Base-by-base conservation (phyloP, 2,329 filamentous ascomycete species). In the Penicillium fuscoglaucum region DNA sequence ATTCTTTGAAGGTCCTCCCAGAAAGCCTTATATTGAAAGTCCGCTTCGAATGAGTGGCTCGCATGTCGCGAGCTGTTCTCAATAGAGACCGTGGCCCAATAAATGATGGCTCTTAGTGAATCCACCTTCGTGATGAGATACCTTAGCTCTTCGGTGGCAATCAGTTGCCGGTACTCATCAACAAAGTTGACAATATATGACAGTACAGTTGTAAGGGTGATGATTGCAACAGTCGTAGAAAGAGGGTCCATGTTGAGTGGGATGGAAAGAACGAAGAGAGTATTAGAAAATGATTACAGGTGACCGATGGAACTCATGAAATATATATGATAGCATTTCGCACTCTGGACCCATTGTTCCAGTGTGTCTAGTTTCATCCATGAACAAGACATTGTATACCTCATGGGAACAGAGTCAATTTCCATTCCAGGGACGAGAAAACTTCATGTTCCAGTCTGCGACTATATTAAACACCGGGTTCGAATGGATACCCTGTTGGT, bases 51-150 rank as follows among this genome's bases (percentile, higher is more conserved):
- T 29, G 28, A 29, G 28, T 2, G 28, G 28, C 28, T 29, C 28
- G 8, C 9, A 12, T 40, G 5, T 40, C 10, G 13, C 37, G 13
- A 19, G n/a, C 12, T 6, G 17, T 12, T 2, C 2, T 21, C n/a
- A 40, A 12, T 2, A 21, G n/a, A 2, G 19, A 0, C 13, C 5
- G 4, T 6, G 10, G 10, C 6, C 9, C 8, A 19, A 10, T 0
- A 3, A 9, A 21, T 10, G 2, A 10, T 19, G 10, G n/a, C 6
- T 6, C 9, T 19, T 12, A 21, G 10, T 6, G 1, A 4, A 19
- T 13, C n/a, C 10, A 4, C n/a, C 4, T 12, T 19, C 1, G 1
- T 6, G 0, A 10, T 2, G 10, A 21, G 37, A 40, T 19, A 13
- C 2, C 5, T 2, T 6, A 40, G n/a, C 37, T 40, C 37, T 12